Base-by-base conservation (phyloP, 768 basidiomycete species). In the Mrakia gelida region DNA sequence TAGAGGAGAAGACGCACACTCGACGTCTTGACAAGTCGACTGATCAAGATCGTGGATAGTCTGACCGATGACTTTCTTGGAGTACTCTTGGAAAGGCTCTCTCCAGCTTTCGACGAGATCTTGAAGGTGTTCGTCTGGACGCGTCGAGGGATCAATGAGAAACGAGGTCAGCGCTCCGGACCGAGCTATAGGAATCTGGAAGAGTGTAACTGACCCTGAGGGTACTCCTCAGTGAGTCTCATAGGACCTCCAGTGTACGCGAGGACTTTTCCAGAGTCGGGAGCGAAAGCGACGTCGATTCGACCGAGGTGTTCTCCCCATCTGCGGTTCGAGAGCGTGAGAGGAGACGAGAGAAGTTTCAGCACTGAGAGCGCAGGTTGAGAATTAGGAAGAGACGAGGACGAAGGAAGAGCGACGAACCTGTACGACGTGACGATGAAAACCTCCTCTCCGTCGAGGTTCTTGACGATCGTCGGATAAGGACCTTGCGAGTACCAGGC, bases 251-350 rank as follows among this genome's bases (percentile, higher is more conserved):
- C 87, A 28, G 84, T 83, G 80, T 86, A 86, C 15, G 83, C 81
- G 63, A 85, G 83, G 76, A 87, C 83, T 72, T 84, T 85, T n/a
- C 87, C 87, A 0, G 75, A 70, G 59, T 72, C 74, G 9, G 52
- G 49, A 76, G 86, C 86, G 80, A 84, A 88, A 61, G 85, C 84
- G 79, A 87, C 82, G 78, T 87, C 85, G 78, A 87, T 86, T 70
- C 85, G 82, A 16, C 87, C 87, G 54, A 88, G 82, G 80, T 86
- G 86, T 79, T 87, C 86, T 59, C 86, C 87, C 86, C 87, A 88
- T 70, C 86, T 84, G 26, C n/a, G n/a, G n/a, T 3, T 45, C 11
- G 15, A 45, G 45, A 45, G 45, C 41, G n/a, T 38, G 6, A 59
- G 23, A 28, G 6, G 18, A 65, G n/a, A 45, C 0, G 45, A 68